Percentiles rank a stretch among this genome's conserved stretches.
Conservation (phyloP, 116 monocot genomes). For the Trichopus zeylanicus region DNA sequence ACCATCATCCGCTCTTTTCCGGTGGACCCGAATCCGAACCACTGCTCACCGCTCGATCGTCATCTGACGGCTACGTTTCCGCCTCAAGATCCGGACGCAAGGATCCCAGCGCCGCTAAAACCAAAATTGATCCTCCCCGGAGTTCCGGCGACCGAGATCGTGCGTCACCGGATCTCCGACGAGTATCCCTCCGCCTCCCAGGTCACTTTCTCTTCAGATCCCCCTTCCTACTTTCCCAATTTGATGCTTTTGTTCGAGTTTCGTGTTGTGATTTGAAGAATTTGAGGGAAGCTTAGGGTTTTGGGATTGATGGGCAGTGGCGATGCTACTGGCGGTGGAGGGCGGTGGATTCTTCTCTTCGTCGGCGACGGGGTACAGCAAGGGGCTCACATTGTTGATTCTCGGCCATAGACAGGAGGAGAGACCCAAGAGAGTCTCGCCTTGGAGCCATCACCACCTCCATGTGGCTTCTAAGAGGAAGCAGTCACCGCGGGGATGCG, state of each 20-base stretch:
- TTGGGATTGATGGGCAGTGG: conserved; percentile 28
- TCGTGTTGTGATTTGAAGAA: background rate
- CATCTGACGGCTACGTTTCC: too few species aligned
- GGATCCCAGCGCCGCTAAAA: too few species aligned
- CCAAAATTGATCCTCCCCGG: too few species aligned
- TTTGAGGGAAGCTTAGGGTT: background rate
- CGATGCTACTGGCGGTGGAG: conserved; percentile 78
- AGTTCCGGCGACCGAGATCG: too few species aligned
- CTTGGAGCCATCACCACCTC: conserved; percentile 56
- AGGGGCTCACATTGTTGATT: conserved; percentile 51
- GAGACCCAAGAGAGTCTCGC: conserved; percentile 60
- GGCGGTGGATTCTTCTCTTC: conserved; percentile 94
- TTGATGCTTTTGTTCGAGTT: background rate
- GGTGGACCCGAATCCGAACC: too few species aligned
- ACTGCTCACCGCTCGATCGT: too few species aligned
- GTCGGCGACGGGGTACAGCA: conserved; percentile 83
- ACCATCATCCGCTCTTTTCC: too few species aligned
- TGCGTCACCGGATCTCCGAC: too few species aligned
- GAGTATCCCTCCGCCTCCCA: background rate
- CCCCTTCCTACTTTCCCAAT: too few species aligned
- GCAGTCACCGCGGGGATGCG: conserved; percentile 23
- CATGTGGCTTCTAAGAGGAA: conserved; percentile 49
- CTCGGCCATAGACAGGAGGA: conserved; percentile 60
- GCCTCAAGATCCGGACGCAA: too few species aligned
- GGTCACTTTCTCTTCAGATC: too few species aligned